phyloP scores from a whole-genome alignment of 768 basidiomycete species.

The Phaffia tasmanica region DNA sequence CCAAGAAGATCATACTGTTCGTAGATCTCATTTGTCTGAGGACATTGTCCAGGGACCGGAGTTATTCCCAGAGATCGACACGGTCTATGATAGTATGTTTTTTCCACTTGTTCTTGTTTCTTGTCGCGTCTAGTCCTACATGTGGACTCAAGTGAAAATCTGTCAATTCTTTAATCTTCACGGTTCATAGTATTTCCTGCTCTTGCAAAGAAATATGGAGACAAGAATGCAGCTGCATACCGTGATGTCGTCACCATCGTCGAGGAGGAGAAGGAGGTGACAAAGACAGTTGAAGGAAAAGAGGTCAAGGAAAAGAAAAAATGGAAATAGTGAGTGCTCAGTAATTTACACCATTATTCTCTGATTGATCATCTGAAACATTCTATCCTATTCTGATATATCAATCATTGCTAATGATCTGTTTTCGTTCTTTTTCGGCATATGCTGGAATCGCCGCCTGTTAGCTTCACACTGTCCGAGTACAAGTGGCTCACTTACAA shows the following conservation, averaged over 20 bases:
- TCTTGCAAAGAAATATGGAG: constrained; percentile 34
- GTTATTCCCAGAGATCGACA: too few relatives aligned
- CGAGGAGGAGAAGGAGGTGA: constrained; percentile 35
- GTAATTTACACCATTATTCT: neutral
- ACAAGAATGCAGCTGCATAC: constrained; percentile 31
- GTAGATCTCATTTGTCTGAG: too few relatives aligned
- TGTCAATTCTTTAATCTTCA: too few relatives aligned
- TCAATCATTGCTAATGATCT: neutral
- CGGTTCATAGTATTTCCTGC: neutral
- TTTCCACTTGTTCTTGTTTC: too few relatives aligned
- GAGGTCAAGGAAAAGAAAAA: constrained; percentile 34
- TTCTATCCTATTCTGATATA: neutral
- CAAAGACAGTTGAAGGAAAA: constrained; percentile 30
- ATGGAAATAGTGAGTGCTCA: constrained; percentile 36
- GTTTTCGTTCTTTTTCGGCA: neutral
- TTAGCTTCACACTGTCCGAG: constrained; percentile 36
- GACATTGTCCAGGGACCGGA: too few relatives aligned
- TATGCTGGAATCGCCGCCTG: neutral
- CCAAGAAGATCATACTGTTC: too few relatives aligned
- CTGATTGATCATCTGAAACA: neutral
- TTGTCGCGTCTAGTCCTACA: too few relatives aligned
- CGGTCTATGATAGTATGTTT: too few relatives aligned
- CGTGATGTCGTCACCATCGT: constrained; percentile 34
- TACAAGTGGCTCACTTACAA: constrained; percentile 35
- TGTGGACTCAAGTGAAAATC: too few relatives aligned